A percentile compares a stretch with the other conserved stretches of the same genome.
These are phyloP conservation scores for Teunomyces aglyptinius DNA, from an alignment of 805 yeast genomes.

Conservation along the genomic window DNA sequence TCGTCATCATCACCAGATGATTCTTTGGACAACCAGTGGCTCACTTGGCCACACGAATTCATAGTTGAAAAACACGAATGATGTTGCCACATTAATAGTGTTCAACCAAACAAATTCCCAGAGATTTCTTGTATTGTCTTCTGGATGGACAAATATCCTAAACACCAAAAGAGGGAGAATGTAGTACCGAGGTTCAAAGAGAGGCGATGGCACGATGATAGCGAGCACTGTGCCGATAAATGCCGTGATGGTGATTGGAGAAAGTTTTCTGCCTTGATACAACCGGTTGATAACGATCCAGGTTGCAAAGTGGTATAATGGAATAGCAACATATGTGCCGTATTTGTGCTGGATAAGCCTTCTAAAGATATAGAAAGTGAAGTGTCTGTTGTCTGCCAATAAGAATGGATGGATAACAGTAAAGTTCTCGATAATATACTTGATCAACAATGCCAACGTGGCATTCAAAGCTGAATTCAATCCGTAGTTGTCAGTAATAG, in stretches of 20 bases:
- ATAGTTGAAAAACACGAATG: constrained; percentile 54
- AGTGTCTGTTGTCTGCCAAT: constrained; percentile 92
- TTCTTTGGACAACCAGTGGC: constrained; percentile 60
- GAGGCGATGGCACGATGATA: constrained; percentile 83
- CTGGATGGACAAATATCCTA: constrained; percentile 56
- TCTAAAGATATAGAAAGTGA: constrained; percentile 81
- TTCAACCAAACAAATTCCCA: constrained; percentile 65
- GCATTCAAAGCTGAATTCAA: constrained; percentile 16
- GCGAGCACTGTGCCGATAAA: constrained; percentile 51
- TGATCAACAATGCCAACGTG: constrained; percentile 29
- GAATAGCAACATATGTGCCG: constrained; percentile 51
- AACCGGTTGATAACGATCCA: constrained; percentile 28
- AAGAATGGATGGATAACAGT: constrained; percentile 87
- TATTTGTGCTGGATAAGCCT: constrained; percentile 53
- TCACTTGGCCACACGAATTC: constrained; percentile 72
- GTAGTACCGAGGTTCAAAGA: constrained; percentile 92
- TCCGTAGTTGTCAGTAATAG: constrained; percentile 21
- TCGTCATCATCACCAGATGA: constrained; percentile 67
- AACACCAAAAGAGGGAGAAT: constrained; percentile 77
- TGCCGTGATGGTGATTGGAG: constrained; percentile 45
- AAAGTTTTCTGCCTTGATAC: constrained; percentile 7
- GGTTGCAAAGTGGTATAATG: constrained; percentile 66
- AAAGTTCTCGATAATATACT: constrained; percentile 50
- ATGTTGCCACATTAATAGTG: constrained; percentile 51
- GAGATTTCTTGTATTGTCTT: constrained; percentile 35